A percentile compares a stretch with the other conserved stretches of the same genome.
These are phyloP conservation scores for Eutrema heterophyllum DNA, from an alignment of 345 rosid species.

Conservation along the genomic window DNA sequence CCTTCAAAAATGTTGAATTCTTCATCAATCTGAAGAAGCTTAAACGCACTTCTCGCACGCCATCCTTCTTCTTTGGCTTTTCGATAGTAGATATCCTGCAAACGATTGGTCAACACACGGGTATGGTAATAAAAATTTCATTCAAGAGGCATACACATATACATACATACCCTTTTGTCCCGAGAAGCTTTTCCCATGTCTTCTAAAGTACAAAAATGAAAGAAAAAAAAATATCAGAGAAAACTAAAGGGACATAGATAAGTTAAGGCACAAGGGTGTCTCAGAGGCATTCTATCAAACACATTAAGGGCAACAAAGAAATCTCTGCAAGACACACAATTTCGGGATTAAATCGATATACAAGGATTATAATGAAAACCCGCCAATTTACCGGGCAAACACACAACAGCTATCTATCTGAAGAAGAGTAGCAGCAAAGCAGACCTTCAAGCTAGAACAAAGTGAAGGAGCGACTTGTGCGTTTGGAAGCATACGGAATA, in stretches of 20 bases:
- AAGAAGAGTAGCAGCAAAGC: not conserved
- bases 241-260: not conserved
- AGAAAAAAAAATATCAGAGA: not conserved
- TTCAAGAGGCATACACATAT: not conserved
- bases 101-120: not conserved
- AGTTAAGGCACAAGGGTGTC: not conserved
- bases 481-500: too few relatives aligned
- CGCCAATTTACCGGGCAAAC: not conserved
- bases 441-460: not conserved
- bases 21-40: slow-evolving; percentile 93
- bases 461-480: not conserved
- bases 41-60: slow-evolving; percentile 97
- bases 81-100: slow-evolving; percentile 85
- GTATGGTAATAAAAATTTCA: not conserved
- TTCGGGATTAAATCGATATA: not conserved
- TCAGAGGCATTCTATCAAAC: slow-evolving; percentile 26
- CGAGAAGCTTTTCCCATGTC: slow-evolving; percentile 92
- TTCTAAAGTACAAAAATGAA: not conserved
- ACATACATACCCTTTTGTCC: slow-evolving; percentile 62
- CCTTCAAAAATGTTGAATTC: slow-evolving; percentile 95
- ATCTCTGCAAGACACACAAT: not conserved
- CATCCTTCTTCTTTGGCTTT: slow-evolving; percentile 99
- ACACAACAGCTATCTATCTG: not conserved
- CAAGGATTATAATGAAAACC: not conserved
- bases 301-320: not conserved